Percentiles rank a stretch among this genome's conserved stretches.
Conservation (phyloP, 2,329 filamentous ascomycete genomes). For the Plectosphaerella cucumerina region DNA sequence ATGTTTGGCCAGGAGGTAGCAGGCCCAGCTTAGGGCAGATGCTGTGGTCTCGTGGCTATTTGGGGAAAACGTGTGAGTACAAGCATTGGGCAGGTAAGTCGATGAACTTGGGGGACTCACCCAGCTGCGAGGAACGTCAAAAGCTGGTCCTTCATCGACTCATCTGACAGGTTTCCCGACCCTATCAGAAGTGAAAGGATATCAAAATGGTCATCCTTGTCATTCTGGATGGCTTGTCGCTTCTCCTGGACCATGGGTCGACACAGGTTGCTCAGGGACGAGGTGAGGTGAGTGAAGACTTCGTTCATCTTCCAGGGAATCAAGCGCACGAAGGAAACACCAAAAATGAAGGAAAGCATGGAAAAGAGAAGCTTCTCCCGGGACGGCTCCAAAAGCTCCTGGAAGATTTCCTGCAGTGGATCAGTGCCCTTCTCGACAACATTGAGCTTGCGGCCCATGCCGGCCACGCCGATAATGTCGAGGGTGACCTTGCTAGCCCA, state of each 20-base stretch:
- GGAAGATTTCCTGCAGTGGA: conserved; percentile 39
- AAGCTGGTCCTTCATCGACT: conserved; percentile 48
- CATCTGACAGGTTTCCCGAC: conserved; percentile 47
- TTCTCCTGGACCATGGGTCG: conserved; percentile 43
- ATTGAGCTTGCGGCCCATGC: conserved; percentile 51
- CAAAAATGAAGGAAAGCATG: conserved; percentile 29
- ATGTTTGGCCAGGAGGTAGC: conserved; percentile 56
- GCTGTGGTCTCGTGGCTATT: conserved; percentile 66
- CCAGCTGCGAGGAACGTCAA: conserved; percentile 53
- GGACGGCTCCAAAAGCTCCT: conserved; percentile 39
- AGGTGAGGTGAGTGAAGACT: conserved; percentile 28
- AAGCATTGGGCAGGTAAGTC: background rate
- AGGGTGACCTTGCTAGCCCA: conserved; percentile 53
- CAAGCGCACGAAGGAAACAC: conserved; percentile 28
- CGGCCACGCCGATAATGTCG: conserved; percentile 57
- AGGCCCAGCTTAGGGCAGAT: conserved; percentile 57
- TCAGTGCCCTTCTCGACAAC: conserved; percentile 29
- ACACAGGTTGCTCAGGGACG: conserved; percentile 34
- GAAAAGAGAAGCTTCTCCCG: conserved; percentile 42
- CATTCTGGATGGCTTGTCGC: conserved; percentile 39
- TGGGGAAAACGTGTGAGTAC: conserved; percentile 7
- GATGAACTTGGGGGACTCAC: conserved; percentile 25
- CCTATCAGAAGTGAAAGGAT: conserved; percentile 57
- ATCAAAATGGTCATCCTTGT: conserved; percentile 48
- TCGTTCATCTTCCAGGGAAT: conserved; percentile 44